Evolutionary conservation across 495 filamentous ascomycete species (phyloP).

Genomic region (Penicillium lagena): DNA sequence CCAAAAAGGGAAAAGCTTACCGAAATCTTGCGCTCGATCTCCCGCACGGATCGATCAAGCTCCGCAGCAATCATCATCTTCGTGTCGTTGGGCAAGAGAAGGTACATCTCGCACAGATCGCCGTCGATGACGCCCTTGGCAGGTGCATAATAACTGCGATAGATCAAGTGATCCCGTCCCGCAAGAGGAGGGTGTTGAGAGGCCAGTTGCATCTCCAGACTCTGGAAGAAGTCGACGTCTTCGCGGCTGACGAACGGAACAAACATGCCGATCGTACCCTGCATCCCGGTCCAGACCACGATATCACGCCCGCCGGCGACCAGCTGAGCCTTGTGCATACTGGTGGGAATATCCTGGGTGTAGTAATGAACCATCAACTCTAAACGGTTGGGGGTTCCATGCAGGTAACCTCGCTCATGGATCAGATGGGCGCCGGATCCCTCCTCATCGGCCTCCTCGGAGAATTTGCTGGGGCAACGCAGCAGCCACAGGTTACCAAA

Average conservation of each 20-base stretch:
- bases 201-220: slow-evolving; percentile 78
- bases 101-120: slow-evolving; percentile 93
- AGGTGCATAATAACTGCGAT: slow-evolving; percentile 92
- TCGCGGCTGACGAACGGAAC: slow-evolving; percentile 86
- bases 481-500: slow-evolving; percentile 95
- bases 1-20: slow-evolving; percentile 40
- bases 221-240: slow-evolving; percentile 96
- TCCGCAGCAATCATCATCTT: slow-evolving; percentile 93
- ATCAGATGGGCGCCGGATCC: slow-evolving; percentile 82
- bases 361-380: slow-evolving; percentile 83
- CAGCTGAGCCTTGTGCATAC: slow-evolving; percentile 80
- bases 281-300: slow-evolving; percentile 87
- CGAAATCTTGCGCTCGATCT: slow-evolving; percentile 93
- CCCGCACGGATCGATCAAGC: slow-evolving; percentile 79
- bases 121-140: slow-evolving; percentile 97
- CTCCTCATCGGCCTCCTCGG: slow-evolving; percentile 86
- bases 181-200: slow-evolving; percentile 79
- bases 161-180: slow-evolving; percentile 91
- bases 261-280: slow-evolving; percentile 87
- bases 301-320: slow-evolving; percentile 90
- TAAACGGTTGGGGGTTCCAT: slow-evolving; percentile 79
- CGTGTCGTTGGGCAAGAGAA: slow-evolving; percentile 71
- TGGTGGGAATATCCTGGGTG: slow-evolving; percentile 86
- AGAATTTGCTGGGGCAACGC: slow-evolving; percentile 78
- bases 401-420: slow-evolving; percentile 81